A percentile compares a stretch with the other conserved stretches of the same genome.
Conservation (phyloP, 1,284 basidiomycete species). For the Pseudozyma pruni region DNA sequence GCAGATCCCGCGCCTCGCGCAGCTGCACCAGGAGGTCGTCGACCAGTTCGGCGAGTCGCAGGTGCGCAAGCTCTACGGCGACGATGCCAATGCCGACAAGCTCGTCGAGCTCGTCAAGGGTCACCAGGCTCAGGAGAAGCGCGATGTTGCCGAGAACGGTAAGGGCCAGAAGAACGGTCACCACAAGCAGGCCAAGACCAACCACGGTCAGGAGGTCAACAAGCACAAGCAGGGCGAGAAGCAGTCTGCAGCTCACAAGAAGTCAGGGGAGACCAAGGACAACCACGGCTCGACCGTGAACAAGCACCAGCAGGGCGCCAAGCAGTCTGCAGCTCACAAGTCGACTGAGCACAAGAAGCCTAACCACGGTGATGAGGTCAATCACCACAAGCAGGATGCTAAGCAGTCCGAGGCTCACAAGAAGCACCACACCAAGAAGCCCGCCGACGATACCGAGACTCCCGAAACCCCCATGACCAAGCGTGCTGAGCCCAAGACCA, state of each 20-base stretch:
- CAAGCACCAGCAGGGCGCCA: slow-evolving; percentile 7
- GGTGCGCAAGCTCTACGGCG: slow-evolving; percentile 22
- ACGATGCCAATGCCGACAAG: slow-evolving; percentile 13
- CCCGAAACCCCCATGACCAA: not conserved
- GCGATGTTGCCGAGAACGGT: not conserved
- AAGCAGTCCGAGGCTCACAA: slow-evolving; percentile 8
- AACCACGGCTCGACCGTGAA: slow-evolving; percentile 1
- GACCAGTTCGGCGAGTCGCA: slow-evolving; percentile 11
- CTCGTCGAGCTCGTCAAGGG: slow-evolving; percentile 20
- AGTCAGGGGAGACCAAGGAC: not conserved
- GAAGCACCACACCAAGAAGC: not conserved
- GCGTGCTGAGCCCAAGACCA: not conserved
- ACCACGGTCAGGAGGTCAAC: not conserved
- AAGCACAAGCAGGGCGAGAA: not conserved
- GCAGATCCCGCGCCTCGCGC: slow-evolving; percentile 14
- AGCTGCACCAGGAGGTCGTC: slow-evolving; percentile 23
- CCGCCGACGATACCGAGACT: too few relatives aligned
- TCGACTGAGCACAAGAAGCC: not conserved
- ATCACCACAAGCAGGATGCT: slow-evolving; percentile 11
- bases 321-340: slow-evolving; percentile 9
- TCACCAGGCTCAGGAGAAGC: slow-evolving; percentile 6
- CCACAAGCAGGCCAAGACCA: slow-evolving; percentile 4
- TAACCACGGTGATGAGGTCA: slow-evolving; percentile 7
- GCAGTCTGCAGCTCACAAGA: not conserved
- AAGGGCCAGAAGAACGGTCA: slow-evolving; percentile 1